phyloP scores from a whole-genome alignment of 805 yeast genomes.

The Myxozyma neglecta region DNA sequence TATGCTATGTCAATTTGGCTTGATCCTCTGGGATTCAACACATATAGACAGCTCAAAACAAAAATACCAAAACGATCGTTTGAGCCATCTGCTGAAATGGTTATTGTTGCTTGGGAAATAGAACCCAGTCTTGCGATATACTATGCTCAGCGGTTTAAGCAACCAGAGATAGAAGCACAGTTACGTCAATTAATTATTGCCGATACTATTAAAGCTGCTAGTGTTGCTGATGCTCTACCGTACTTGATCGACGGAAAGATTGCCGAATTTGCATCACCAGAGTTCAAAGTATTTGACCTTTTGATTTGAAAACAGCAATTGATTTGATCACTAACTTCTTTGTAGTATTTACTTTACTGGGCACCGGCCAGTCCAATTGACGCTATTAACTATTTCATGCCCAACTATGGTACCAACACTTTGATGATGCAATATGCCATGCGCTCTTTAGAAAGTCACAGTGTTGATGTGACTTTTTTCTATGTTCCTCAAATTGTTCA shows the following conservation, averaged over 20 bases:
- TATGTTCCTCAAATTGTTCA: slow-evolving; percentile 99
- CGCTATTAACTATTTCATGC: slow-evolving; percentile 78
- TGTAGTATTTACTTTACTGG: slow-evolving; percentile 57
- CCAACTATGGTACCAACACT: slow-evolving; percentile 66
- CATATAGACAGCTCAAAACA: slow-evolving; percentile 25
- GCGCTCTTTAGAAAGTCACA: slow-evolving; percentile 85
- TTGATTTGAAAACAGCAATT: neutral
- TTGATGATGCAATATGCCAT: slow-evolving; percentile 80
- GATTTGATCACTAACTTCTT: neutral
- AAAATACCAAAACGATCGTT: slow-evolving; percentile 25
- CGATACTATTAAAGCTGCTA: slow-evolving; percentile 60
- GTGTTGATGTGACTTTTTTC: slow-evolving; percentile 84
- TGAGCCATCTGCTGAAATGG: slow-evolving; percentile 27
- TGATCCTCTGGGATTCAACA: slow-evolving; percentile 52
- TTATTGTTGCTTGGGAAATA: slow-evolving; percentile 53
- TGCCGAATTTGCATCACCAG: slow-evolving; percentile 14
- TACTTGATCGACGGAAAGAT: slow-evolving; percentile 45
- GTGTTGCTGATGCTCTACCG: slow-evolving; percentile 59
- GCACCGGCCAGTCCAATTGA: slow-evolving; percentile 75
- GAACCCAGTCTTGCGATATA: slow-evolving; percentile 74
- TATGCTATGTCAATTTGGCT: slow-evolving; percentile 75
- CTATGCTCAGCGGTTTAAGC: slow-evolving; percentile 60
- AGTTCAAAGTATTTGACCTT: slow-evolving; percentile 16
- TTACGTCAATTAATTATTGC: slow-evolving; percentile 50
- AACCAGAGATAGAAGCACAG: slow-evolving; percentile 42